Conservation (phyloP, 2,329 filamentous ascomycete species). For the Elsinoe perseae region DNA sequence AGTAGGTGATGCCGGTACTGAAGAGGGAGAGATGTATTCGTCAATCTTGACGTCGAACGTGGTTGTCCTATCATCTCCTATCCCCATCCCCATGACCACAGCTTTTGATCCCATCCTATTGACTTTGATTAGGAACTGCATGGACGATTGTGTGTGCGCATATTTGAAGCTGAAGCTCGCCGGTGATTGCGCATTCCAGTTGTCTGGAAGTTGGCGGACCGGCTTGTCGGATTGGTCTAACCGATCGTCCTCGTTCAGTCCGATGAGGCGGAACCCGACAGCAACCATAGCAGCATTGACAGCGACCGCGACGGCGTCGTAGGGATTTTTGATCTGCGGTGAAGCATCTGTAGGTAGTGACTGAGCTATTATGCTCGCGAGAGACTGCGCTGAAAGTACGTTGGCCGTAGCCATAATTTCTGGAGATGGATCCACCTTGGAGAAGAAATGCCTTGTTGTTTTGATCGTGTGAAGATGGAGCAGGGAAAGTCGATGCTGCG, state of each 20-base stretch:
- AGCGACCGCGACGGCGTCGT: constrained; percentile 77
- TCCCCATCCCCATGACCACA: constrained; percentile 70
- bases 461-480: background rate
- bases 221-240: constrained; percentile 43
- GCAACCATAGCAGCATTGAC: constrained; percentile 74
- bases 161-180: constrained; percentile 75
- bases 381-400: constrained; percentile 37
- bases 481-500: background rate
- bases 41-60: constrained; percentile 66
- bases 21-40: constrained; percentile 64
- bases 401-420: constrained; percentile 27
- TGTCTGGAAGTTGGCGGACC: constrained; percentile 56
- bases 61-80: constrained; percentile 73
- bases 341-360: constrained; percentile 35
- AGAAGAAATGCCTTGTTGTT: background rate
- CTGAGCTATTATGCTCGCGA: constrained; percentile 38
- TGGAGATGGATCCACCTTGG: background rate
- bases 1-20: constrained; percentile 44
- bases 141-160: constrained; percentile 73
- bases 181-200: constrained; percentile 67
- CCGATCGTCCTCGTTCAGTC: constrained; percentile 74
- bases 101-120: constrained; percentile 75
- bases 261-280: constrained; percentile 71
- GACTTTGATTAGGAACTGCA: constrained; percentile 74
- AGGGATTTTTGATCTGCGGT: constrained; percentile 54